A percentile compares a stretch with the other conserved stretches of the same genome.
These are phyloP conservation scores for Albugo laibachii DNA, from an alignment of 352 stramenopile genomes.

Conservation along the genomic window DNA sequence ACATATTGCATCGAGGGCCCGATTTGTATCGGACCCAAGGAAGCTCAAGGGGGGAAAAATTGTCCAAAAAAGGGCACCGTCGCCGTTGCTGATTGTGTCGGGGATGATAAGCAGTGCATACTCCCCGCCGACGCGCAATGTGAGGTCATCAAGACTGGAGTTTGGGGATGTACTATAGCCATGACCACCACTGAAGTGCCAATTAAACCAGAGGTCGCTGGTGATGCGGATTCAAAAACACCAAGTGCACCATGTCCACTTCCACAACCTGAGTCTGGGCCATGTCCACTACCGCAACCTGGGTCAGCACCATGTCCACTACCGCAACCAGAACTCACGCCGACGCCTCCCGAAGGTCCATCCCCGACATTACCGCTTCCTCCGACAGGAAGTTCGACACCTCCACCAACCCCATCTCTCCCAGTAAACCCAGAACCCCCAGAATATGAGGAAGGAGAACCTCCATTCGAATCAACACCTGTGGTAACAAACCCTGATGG, in stretches of 20 bases:
- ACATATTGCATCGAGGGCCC: slow-evolving; percentile 49
- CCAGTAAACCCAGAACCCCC: background rate
- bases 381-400: background rate
- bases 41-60: slow-evolving; percentile 14
- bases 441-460: no score
- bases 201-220: background rate
- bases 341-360: no score
- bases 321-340: background rate
- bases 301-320: background rate
- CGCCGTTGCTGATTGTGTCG: slow-evolving; percentile 29
- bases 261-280: background rate
- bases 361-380: background rate
- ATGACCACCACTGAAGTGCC: background rate
- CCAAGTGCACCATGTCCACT: background rate
- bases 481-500: no score
- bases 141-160: slow-evolving; percentile 44
- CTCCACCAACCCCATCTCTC: background rate
- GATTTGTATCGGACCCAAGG: slow-evolving; percentile 33
- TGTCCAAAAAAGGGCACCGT: slow-evolving; percentile 42
- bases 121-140: slow-evolving; percentile 27
- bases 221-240: background rate
- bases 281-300: background rate
- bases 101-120: slow-evolving; percentile 24
- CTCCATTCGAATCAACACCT: no score
- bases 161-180: slow-evolving; percentile 33